Evolutionary conservation across 768 basidiomycete genomes (phyloP), one percentile per base, ranked within the genome.

Genomic region (Phlebiopsis gigantea): DNA sequence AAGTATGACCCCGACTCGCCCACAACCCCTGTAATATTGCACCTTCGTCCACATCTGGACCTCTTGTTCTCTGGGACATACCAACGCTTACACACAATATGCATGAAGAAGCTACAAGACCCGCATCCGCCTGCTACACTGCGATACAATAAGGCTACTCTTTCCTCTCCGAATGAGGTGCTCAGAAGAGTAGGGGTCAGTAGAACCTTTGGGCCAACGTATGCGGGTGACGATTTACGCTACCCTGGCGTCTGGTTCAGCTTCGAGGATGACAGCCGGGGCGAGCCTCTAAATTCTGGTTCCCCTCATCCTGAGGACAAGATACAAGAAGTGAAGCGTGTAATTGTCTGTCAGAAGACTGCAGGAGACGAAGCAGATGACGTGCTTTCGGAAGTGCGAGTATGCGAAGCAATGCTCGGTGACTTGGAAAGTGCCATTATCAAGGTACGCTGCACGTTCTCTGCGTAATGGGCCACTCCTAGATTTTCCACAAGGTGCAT

Each of bases 161-260:
- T 92, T 17, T 87, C 86, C 4, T 84, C 86, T 5, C 71, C 75
- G 0, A 76, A 81, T 24, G 81, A 87, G 43, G 74, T 80, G 1
- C 71, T 93, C 15, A 75, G 82, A 46, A 79, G 85, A 43, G 77
- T 87, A 1, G 79, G 77, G 28, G 86, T 93, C 3, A 85, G 80
- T 57, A 79, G 82, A 41, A 82, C 80, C 15, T 92, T 93, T 69
- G 90, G 90, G 2, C 91, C 90, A 1, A 93, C 90, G 0, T 93
- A 92, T 68, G 82, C 87, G 10, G 80, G 80, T 25, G 87, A 90
- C 56, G 85, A 87, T 61, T 71, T 92, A 61, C 80, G 80, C 43
- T 93, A 92, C 70, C 91, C 90, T 2, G 90, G 90, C 0, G 76
- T 93, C 30, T 86, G 84, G 80, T 93, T 93, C 66, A 83, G 83